Percentiles rank a stretch among this genome's conserved stretches.
Conservation (phyloP, 177 flowering plant species). For the Telopea speciosissima region DNA sequence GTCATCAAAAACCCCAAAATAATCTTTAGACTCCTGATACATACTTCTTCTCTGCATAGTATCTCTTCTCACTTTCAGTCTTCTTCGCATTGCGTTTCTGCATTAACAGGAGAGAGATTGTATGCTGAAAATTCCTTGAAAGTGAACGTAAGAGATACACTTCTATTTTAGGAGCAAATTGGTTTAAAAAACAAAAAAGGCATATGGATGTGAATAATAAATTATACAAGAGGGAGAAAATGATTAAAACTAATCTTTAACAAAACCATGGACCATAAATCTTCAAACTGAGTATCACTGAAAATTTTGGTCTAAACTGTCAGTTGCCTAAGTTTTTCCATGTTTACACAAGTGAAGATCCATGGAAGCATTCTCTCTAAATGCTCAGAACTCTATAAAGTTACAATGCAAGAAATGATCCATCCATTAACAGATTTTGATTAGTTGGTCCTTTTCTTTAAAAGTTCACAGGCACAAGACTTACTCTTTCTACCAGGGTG, state of each 20-base stretch:
- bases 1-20: neutral
- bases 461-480: neutral
- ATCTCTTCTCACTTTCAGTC: slow-evolving; percentile 53
- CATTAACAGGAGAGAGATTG: slow-evolving; percentile 9
- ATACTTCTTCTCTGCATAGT: slow-evolving; percentile 54
- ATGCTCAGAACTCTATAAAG: too few relatives aligned
- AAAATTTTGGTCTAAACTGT: neutral
- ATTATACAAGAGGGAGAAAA: neutral
- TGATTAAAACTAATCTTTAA: too few relatives aligned
- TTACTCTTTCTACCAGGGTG: neutral
- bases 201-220: neutral
- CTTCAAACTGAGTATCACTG: neutral
- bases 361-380: too few relatives aligned
- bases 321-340: neutral
- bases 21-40: slow-evolving; percentile 41
- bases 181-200: neutral
- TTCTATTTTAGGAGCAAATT: neutral
- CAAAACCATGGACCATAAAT: neutral
- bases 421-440: neutral
- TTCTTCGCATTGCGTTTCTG: slow-evolving; percentile 80
- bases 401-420: neutral
- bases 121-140: neutral
- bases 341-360: neutral
- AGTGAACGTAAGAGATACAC: neutral
- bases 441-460: too few relatives aligned